phyloP scores from a whole-genome alignment of 345 rosid species.

The Eucalyptus viminalis region DNA sequence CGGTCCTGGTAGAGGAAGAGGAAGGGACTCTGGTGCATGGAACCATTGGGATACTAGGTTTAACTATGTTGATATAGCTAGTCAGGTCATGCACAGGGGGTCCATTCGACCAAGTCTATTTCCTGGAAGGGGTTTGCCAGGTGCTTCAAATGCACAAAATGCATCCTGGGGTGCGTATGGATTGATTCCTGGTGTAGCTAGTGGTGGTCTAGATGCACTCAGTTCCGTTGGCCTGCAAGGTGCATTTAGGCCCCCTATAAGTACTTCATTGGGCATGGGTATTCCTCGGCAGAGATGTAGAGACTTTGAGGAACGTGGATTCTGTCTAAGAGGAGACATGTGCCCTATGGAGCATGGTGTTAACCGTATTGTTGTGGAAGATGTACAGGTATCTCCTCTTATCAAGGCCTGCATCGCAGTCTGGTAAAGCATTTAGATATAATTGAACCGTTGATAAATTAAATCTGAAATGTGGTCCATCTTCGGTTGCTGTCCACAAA shows the following conservation, averaged over 20 bases:
- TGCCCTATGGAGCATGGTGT: slow-evolving; percentile 99
- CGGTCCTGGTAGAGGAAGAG: slow-evolving; percentile 80
- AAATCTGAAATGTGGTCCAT: neutral
- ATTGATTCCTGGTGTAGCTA: slow-evolving; percentile 61
- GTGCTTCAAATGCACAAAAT: slow-evolving; percentile 46
- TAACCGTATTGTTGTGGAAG: slow-evolving; percentile 93
- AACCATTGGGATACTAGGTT: slow-evolving; percentile 58
- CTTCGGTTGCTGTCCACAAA: neutral
- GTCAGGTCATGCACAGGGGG: slow-evolving; percentile 61
- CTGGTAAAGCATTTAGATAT: neutral
- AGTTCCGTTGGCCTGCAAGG: slow-evolving; percentile 70
- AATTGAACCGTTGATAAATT: neutral
- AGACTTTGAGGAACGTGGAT: slow-evolving; percentile 98
- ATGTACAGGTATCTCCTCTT: slow-evolving; percentile 67
- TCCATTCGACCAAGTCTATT: slow-evolving; percentile 41
- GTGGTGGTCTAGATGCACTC: slow-evolving; percentile 70
- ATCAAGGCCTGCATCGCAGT: neutral
- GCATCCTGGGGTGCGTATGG: slow-evolving; percentile 82
- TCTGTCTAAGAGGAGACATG: slow-evolving; percentile 97
- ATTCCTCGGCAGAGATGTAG: slow-evolving; percentile 82
- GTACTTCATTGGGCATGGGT: slow-evolving; percentile 51
- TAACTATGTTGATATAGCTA: slow-evolving; percentile 46
- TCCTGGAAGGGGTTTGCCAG: slow-evolving; percentile 67
- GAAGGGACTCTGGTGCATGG: slow-evolving; percentile 74
- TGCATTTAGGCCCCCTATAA: slow-evolving; percentile 48